Evolutionary conservation across 75 land plant species (phyloP).

Genomic region (Pseudotsuga menziesii): DNA sequence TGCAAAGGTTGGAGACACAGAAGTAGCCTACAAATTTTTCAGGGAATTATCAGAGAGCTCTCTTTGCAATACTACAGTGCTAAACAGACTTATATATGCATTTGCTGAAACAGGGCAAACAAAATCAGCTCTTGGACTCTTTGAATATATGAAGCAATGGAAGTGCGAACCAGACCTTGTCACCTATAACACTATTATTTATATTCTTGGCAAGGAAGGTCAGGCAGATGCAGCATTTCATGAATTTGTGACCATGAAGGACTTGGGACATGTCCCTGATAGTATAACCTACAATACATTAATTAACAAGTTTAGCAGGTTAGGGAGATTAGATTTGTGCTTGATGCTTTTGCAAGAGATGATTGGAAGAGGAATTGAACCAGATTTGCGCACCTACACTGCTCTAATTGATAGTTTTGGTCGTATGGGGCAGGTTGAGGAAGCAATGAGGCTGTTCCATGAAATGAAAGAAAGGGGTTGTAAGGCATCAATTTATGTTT

Average conservation of each 20-base stretch:
- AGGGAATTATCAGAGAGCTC: neutral
- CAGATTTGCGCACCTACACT: slow-evolving; percentile 58
- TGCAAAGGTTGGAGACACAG: neutral
- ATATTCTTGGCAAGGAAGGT: slow-evolving; percentile 42
- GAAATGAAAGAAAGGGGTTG: slow-evolving; percentile 47
- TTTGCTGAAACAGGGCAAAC: slow-evolving; percentile 37
- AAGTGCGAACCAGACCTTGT: slow-evolving; percentile 22
- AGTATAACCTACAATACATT: slow-evolving; percentile 53
- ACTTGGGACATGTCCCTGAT: slow-evolving; percentile 38
- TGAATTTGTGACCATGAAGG: slow-evolving; percentile 45
- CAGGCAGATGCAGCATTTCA: slow-evolving; percentile 28
- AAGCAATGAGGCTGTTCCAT: slow-evolving; percentile 42
- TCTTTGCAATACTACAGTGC: slow-evolving; percentile 1
- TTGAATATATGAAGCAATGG: slow-evolving; percentile 25
- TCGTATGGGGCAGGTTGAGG: slow-evolving; percentile 40
- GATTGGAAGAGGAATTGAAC: slow-evolving; percentile 37
- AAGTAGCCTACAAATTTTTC: slow-evolving; percentile 3
- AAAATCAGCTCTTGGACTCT: slow-evolving; percentile 40
- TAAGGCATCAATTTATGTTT: slow-evolving; percentile 37
- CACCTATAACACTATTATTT: slow-evolving; percentile 51
- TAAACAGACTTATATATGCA: slow-evolving; percentile 40
- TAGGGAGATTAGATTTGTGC: slow-evolving; percentile 43
- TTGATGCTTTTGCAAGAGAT: slow-evolving; percentile 32
- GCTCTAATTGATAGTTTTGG: slow-evolving; percentile 60
- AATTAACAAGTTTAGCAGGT: slow-evolving; percentile 41